Evolutionary conservation across 352 stramenopile genomes (phyloP).

Genomic region (Lagenidium giganteum): DNA sequence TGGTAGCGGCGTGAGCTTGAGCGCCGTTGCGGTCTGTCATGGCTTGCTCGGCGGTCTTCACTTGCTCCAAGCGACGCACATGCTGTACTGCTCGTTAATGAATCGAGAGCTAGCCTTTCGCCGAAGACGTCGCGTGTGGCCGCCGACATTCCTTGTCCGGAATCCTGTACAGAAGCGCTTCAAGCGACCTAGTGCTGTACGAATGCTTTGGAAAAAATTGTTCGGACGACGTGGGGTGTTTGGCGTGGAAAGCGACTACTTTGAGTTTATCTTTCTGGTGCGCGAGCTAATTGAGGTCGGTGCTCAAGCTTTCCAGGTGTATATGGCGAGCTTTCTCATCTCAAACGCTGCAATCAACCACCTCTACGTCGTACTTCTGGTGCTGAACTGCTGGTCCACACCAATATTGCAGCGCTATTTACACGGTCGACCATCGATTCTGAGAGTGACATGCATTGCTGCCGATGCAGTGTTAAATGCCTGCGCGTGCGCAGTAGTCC

Average conservation of each 20-base stretch:
- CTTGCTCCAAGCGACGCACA: too few relatives aligned
- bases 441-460: too few relatives aligned
- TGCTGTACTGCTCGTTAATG: too few relatives aligned
- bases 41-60: too few relatives aligned
- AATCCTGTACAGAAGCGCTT: too few relatives aligned
- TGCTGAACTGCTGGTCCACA: conserved; percentile 21
- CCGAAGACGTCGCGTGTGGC: too few relatives aligned
- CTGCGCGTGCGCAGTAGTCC: conserved; percentile 8
- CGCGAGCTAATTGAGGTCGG: conserved; percentile 10
- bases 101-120: too few relatives aligned
- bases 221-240: not conserved
- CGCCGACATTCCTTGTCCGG: too few relatives aligned
- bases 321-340: conserved; percentile 9
- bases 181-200: too few relatives aligned
- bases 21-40: too few relatives aligned
- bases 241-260: not conserved
- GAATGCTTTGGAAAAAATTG: not conserved
- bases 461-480: conserved; percentile 13
- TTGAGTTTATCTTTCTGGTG: not conserved
- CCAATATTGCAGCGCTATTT: conserved; percentile 12
- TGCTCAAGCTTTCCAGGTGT: conserved; percentile 6
- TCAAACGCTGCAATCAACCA: conserved; percentile 10
- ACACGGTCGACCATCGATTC: too few relatives aligned
- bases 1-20: too few relatives aligned
- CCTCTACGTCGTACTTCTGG: conserved; percentile 12